These are phyloP conservation scores for Solanum hybrid DNA, from an alignment of 305 asterid genomes.

Conservation along the genomic window DNA sequence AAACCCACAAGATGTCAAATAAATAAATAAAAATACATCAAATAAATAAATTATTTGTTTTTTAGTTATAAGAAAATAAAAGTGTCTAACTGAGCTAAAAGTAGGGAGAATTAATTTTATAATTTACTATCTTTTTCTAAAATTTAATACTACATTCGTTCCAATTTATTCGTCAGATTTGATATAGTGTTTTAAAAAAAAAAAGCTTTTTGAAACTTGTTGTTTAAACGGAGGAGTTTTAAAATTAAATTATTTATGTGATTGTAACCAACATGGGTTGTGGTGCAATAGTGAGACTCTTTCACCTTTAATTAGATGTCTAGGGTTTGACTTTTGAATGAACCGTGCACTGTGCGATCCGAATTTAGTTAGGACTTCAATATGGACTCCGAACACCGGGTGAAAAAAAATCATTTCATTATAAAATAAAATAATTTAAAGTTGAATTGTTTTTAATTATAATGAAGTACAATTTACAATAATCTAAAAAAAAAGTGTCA, in stretches of 20 bases:
- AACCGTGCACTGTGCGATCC: background rate
- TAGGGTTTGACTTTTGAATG: too few species aligned
- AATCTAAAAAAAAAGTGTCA: background rate
- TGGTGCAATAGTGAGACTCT: too few species aligned
- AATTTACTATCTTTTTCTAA: background rate
- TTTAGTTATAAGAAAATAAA: background rate
- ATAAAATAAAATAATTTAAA: too few species aligned
- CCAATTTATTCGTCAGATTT: too few species aligned
- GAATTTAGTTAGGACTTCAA: background rate
- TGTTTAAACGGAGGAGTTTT: too few species aligned
- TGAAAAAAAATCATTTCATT: too few species aligned
- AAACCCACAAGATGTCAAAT: background rate
- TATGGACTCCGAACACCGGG: accelerated
- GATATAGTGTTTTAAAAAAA: background rate
- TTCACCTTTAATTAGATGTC: too few species aligned
- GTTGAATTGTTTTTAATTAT: too few species aligned
- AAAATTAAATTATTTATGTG: too few species aligned
- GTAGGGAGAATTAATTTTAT: background rate
- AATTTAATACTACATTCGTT: background rate
- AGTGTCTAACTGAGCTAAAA: background rate
- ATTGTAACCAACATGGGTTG: background rate
- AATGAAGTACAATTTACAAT: background rate
- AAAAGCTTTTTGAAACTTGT: too few species aligned
- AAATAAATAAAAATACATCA: background rate
- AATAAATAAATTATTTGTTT: background rate